Evolutionary conservation across 768 basidiomycete species (phyloP), one percentile per base, ranked within the genome.

Genomic region (Suillus placidus): DNA sequence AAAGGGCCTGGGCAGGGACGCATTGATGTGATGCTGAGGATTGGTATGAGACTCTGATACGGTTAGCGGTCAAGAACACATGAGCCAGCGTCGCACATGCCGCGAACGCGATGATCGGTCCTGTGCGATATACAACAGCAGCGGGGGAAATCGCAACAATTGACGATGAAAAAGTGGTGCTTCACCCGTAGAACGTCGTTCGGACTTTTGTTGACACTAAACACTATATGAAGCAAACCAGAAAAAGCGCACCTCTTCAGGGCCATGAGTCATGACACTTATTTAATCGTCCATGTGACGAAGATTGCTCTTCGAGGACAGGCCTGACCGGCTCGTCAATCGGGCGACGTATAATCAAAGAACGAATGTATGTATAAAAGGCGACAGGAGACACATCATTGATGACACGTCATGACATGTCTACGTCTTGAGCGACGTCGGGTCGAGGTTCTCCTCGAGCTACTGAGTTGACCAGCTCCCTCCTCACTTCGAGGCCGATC

Each of bases 401-500:
- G 38, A 52, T 40, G 26, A 32, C 20, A 20, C 34, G 51, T 76
- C 66, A 88, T 66, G 80, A 79, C 90, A 91, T 91, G 60, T 82
- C 80, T 49, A 89, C 79, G 73, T 93, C 92, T 63, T 85, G 86
- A 64, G 86, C 84, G n/a, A 81, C 80, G 63, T 86, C 86, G 14
- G 82, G 79, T 69, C 90, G 82, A 34, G 92, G 88, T 38, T 93
- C 95, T 0, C 94, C 97, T 70, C 97, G 83, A 55, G 86, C 90
- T 12, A 95, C 93, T 4, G 92, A 93, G 72, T 88, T 93, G 60
- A 95, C 84, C 35, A 99, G 80, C 75, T 99, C 97, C 68, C 97
- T 80, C 72, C 97, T 85, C 63, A 98, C 89, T 79, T 99, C 97
- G 0, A 89, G 82, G 55, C 93, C 85, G 71, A 99, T 97, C 75